These are phyloP conservation scores for Beauveria sp. DNA, from an alignment of 2,329 filamentous ascomycete genomes.

Conservation along the genomic window DNA sequence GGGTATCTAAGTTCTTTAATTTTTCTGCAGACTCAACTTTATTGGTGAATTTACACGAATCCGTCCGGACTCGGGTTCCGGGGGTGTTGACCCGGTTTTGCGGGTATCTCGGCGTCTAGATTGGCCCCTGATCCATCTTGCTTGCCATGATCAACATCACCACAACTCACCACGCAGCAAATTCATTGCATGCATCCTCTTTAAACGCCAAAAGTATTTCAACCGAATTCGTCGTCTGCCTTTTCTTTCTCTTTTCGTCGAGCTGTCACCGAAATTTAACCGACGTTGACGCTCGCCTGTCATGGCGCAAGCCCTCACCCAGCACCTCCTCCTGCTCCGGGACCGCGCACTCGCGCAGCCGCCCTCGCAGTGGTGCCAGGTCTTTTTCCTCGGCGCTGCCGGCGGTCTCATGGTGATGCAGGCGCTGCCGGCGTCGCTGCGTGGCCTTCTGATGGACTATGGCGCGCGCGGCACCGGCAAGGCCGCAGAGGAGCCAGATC, in stretches of 20 bases:
- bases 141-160: background rate
- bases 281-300: background rate
- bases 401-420: conserved; percentile 34
- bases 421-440: conserved; percentile 35
- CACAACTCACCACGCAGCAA: background rate
- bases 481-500: conserved; percentile 4
- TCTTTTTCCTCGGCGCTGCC: conserved; percentile 38
- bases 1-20: too few species aligned
- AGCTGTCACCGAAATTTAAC: background rate
- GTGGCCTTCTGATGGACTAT: conserved; percentile 40
- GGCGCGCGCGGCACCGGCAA: conserved; percentile 35
- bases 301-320: background rate
- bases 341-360: conserved; percentile 10
- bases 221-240: too few species aligned
- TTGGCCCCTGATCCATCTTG: background rate
- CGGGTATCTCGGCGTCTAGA: background rate
- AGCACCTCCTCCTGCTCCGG: background rate
- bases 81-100: background rate
- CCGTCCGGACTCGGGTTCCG: background rate
- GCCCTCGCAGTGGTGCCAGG: conserved; percentile 34
- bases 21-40: background rate
- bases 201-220: too few species aligned
- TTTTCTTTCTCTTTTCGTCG: background rate
- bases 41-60: background rate
- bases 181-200: background rate